Evolutionary conservation across 139 green algal genomes (phyloP).

Genomic region (Diplosphaera chodatii): DNA sequence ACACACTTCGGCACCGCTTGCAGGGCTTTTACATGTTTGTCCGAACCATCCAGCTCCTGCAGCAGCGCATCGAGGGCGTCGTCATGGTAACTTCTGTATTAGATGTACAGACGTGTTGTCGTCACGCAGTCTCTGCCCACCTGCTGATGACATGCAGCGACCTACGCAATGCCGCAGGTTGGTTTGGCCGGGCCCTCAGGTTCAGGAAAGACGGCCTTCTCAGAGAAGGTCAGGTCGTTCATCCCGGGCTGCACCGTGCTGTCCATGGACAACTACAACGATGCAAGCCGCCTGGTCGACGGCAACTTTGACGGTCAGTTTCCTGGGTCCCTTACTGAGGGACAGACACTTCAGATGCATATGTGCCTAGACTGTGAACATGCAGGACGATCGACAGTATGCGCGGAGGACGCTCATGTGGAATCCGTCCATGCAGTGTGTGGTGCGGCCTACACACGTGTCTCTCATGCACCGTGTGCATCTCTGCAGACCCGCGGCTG

Average conservation of each 20-base stretch:
- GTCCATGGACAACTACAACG: slow-evolving; percentile 98
- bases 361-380: no score
- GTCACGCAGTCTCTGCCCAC: no score
- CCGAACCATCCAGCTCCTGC: slow-evolving; percentile 75
- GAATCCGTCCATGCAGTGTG: no score
- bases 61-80: slow-evolving; percentile 61
- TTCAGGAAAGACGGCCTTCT: slow-evolving; percentile 93
- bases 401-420: no score
- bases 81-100: slow-evolving; percentile 74
- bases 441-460: no score
- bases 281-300: slow-evolving; percentile 80
- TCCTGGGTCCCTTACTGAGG: no score
- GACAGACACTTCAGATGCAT: no score
- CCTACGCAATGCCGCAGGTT: slow-evolving; percentile 37
- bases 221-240: slow-evolving; percentile 78
- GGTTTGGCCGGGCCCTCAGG: slow-evolving; percentile 88
- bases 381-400: no score
- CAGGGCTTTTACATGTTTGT: slow-evolving; percentile 88
- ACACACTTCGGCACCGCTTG: no score
- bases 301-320: slow-evolving; percentile 87
- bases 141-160: no score
- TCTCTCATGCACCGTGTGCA: no score
- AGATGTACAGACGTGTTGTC: no score
- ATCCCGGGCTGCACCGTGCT: slow-evolving; percentile 81
- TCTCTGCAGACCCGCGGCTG: slow-evolving; percentile 84